Evolutionary conservation across 345 rosid species (phyloP).

Genomic region (Salix dunnii): DNA sequence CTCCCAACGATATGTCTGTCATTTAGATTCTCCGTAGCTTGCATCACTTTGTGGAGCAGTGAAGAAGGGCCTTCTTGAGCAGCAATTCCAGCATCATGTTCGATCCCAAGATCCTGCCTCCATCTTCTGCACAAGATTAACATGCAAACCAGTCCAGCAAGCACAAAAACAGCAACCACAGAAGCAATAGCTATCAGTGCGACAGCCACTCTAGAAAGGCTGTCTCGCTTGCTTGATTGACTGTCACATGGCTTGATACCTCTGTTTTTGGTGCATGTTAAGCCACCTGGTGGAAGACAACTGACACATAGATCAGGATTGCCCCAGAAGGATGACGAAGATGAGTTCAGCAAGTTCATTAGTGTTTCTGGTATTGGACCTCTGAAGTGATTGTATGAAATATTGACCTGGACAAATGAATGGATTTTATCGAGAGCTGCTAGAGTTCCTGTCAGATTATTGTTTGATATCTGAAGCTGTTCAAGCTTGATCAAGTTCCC

Average conservation of each 20-base stretch:
- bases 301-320: slow-evolving; percentile 58
- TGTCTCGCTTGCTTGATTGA: slow-evolving; percentile 20
- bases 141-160: slow-evolving; percentile 35
- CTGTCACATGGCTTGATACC: slow-evolving; percentile 39
- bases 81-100: slow-evolving; percentile 32
- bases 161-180: slow-evolving; percentile 22
- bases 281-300: slow-evolving; percentile 33
- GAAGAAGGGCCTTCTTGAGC: slow-evolving; percentile 46
- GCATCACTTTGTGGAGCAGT: slow-evolving; percentile 50
- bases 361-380: slow-evolving; percentile 62
- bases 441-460: slow-evolving; percentile 61
- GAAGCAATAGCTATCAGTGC: slow-evolving; percentile 43
- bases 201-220: slow-evolving; percentile 32
- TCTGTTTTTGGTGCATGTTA: slow-evolving; percentile 22
- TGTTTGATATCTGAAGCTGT: slow-evolving; percentile 56
- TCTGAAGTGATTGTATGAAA: slow-evolving; percentile 59
- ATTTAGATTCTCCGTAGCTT: slow-evolving; percentile 65
- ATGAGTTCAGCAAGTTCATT: slow-evolving; percentile 28
- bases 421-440: slow-evolving; percentile 34
- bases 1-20: slow-evolving; percentile 61
- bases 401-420: slow-evolving; percentile 42
- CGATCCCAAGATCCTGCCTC: slow-evolving; percentile 33
- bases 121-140: slow-evolving; percentile 26
- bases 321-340: slow-evolving; percentile 50
- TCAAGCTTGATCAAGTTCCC: slow-evolving; percentile 40